Percentiles rank a stretch among this genome's conserved stretches.
phyloP scores from a whole-genome alignment of 305 asterid genomes.

The Withania somnifera region DNA sequence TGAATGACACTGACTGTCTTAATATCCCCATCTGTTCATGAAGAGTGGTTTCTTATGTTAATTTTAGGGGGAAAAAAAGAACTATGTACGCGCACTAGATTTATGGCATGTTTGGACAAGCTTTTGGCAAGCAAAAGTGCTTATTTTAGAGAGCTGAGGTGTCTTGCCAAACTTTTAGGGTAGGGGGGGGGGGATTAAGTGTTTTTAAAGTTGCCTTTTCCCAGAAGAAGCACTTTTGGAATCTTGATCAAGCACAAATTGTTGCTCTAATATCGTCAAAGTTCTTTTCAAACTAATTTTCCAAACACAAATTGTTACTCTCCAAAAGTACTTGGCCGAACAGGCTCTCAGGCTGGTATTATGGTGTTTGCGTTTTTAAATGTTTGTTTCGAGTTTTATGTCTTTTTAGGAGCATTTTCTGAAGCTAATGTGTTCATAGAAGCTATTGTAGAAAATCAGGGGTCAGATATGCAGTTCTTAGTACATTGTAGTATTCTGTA shows the following conservation, averaged over 20 bases:
- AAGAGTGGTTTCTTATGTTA: not conserved
- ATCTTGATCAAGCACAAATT: not conserved
- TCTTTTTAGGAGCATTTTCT: not conserved
- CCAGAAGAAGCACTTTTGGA: not conserved
- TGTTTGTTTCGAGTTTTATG: not conserved
- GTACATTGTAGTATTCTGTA: no score
- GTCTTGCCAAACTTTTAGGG: not conserved
- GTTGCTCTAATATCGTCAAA: not conserved
- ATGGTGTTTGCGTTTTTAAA: not conserved
- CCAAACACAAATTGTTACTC: not conserved
- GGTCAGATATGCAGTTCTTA: not conserved
- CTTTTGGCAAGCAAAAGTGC: not conserved
- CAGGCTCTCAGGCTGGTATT: not conserved
- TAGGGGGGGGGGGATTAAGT: no score
- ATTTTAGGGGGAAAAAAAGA: not conserved
- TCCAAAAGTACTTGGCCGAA: not conserved
- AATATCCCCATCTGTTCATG: not conserved
- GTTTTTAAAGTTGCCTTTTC: not conserved
- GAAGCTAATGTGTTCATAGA: not conserved
- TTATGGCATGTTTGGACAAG: not conserved
- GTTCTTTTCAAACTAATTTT: not conserved
- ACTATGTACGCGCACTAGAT: not conserved
- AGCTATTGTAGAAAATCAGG: not conserved
- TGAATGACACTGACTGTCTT: not conserved
- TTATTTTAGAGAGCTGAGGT: not conserved